Evolutionary conservation across 2,329 filamentous ascomycete genomes (phyloP).

Genomic region (Sporothrix brasiliensis): DNA sequence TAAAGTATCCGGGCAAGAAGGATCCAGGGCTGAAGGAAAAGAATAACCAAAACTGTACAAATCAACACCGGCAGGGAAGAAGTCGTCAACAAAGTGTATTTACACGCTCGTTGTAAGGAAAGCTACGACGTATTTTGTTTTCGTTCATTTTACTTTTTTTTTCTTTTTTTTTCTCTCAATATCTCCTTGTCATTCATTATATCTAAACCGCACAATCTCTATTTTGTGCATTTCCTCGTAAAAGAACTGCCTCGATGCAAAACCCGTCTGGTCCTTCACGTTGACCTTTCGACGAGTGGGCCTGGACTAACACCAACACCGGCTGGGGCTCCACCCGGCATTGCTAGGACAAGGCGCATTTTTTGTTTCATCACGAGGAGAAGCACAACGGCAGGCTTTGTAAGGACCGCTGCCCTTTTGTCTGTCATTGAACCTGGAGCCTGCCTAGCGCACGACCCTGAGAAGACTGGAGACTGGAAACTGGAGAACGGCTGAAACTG

Average conservation of each 20-base stretch:
- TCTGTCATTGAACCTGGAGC: background rate
- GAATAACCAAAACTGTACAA: background rate
- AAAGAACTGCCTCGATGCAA: background rate
- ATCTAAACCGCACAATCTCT: too few relatives aligned
- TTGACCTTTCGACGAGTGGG: background rate
- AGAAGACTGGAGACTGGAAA: background rate
- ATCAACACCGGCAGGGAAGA: too few relatives aligned
- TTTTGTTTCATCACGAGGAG: background rate
- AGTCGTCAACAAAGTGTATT: too few relatives aligned
- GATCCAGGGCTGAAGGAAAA: slow-evolving; percentile 9
- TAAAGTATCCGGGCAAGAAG: background rate
- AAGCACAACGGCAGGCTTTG: slow-evolving; percentile 11
- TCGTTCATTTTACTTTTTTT: too few relatives aligned
- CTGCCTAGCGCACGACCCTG: background rate
- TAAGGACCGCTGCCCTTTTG: background rate
- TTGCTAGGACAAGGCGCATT: slow-evolving; percentile 27
- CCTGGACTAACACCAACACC: slow-evolving; percentile 7
- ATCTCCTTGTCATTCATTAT: too few relatives aligned
- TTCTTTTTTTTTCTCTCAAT: too few relatives aligned
- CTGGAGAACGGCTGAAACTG: background rate
- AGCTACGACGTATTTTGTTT: too few relatives aligned
- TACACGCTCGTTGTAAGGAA: too few relatives aligned
- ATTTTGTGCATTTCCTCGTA: too few relatives aligned
- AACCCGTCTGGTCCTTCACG: background rate
- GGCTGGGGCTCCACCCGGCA: background rate